phyloP scores from a whole-genome alignment of 2,329 filamentous ascomycete species.

The Alternaria burnsii region DNA sequence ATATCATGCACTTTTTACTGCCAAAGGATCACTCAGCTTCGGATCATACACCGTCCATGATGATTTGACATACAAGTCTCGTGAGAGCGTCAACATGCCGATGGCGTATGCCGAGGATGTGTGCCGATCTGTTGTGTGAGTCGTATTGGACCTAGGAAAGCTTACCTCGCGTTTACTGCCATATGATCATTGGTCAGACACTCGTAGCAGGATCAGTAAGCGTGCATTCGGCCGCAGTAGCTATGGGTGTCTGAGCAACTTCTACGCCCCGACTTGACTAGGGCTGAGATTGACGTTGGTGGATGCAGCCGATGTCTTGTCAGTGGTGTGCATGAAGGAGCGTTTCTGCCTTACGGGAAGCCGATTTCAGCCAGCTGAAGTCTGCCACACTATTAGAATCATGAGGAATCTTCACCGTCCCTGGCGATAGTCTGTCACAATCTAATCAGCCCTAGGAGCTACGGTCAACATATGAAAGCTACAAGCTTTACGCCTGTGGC shows the following conservation, averaged over 20 bases:
- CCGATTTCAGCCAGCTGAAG: background rate
- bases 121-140: background rate
- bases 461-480: background rate
- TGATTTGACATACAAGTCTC: background rate
- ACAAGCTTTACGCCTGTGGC: background rate
- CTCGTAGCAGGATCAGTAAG: background rate
- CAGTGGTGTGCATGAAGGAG: background rate
- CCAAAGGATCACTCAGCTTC: background rate
- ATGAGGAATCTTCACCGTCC: background rate
- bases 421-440: background rate
- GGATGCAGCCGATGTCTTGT: background rate
- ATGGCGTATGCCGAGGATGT: background rate
- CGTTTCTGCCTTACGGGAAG: background rate
- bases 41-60: no score
- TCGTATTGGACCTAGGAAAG: background rate
- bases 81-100: background rate
- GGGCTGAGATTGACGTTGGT: background rate
- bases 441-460: background rate
- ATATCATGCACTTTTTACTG: background rate
- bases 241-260: background rate
- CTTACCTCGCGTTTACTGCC: constrained; percentile 1
- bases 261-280: background rate
- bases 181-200: background rate
- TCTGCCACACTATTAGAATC: background rate
- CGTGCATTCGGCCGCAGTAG: background rate